Conservation (phyloP, 192 early-diverging fungal genomes). For the Coemansia sp. region DNA sequence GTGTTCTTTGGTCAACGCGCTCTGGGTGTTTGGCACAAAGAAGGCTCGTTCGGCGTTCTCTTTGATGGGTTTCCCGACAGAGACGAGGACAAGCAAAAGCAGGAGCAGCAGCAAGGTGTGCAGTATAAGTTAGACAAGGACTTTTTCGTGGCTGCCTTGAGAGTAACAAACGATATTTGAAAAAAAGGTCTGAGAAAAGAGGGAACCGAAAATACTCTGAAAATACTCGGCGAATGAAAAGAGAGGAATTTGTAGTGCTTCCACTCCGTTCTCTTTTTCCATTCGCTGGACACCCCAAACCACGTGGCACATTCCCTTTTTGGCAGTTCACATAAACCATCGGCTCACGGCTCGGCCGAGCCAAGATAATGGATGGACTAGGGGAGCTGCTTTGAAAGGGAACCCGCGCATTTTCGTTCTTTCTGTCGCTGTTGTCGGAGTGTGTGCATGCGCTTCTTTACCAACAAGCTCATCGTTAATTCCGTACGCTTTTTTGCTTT, state of each 20-base stretch:
- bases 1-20: neutral
- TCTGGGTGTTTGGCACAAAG: neutral
- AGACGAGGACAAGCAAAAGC: neutral
- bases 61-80: neutral
- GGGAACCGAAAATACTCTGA: slow-evolving; percentile 2
- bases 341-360: neutral
- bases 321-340: neutral
- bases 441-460: too few species aligned
- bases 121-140: slow-evolving; percentile 3
- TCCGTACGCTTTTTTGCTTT: too few species aligned
- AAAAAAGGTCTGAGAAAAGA: slow-evolving; percentile 12
- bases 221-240: slow-evolving; percentile 13
- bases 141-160: slow-evolving; percentile 8
- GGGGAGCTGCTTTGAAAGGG: too few species aligned
- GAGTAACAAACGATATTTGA: neutral
- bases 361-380: neutral
- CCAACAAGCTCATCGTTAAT: too few species aligned
- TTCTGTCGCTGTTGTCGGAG: too few species aligned
- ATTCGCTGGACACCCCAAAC: slow-evolving; percentile 6
- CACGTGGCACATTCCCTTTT: slow-evolving; percentile 1
- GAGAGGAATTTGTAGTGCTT: slow-evolving; percentile 1
- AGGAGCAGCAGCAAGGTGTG: neutral
- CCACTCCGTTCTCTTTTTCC: neutral
- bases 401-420: too few species aligned
- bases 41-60: too few species aligned